A percentile compares a stretch with the other conserved stretches of the same genome.
Conservation (phyloP, 2,329 filamentous ascomycete genomes). For the Epichloe baconii region DNA sequence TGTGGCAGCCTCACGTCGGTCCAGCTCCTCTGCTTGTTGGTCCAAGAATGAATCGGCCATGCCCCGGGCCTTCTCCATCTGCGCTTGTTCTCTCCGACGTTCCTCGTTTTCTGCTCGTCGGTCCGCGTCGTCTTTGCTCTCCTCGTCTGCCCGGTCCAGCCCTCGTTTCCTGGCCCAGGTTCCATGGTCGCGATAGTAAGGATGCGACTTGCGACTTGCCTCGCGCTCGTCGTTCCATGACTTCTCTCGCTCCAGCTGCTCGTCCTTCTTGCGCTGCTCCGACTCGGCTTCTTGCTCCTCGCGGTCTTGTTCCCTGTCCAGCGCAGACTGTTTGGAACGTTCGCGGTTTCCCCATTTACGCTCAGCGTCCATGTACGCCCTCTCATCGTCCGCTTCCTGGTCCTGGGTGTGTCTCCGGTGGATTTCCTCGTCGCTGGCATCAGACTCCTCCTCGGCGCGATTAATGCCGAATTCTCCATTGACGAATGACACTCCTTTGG, state of each 20-base stretch:
- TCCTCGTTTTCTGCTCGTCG: conserved; percentile 68
- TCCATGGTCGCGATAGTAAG: conserved; percentile 79
- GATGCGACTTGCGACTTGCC: conserved; percentile 52
- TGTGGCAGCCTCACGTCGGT: conserved; percentile 27
- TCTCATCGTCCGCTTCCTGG: conserved; percentile 62
- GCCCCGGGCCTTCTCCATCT: conserved; percentile 65
- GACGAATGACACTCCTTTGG: conserved; percentile 56
- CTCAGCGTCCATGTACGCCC: conserved; percentile 72
- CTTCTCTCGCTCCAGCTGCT: conserved; percentile 48
- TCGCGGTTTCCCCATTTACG: conserved; percentile 86
- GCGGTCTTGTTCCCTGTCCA: conserved; percentile 72
- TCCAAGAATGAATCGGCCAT: conserved; percentile 88
- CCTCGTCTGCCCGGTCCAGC: conserved; percentile 59
- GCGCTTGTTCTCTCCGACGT: conserved; percentile 51
- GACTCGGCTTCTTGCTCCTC: conserved; percentile 63
- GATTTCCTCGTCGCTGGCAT: conserved; percentile 77
- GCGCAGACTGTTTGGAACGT: conserved; percentile 65
- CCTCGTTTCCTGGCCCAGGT: conserved; percentile 75
- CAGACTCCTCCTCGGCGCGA: conserved; percentile 72
- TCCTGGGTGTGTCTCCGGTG: conserved; percentile 59
- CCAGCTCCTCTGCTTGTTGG: conserved; percentile 67
- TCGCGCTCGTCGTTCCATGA: conserved; percentile 92
- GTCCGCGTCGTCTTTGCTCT: conserved; percentile 68
- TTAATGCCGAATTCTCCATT: conserved; percentile 57
- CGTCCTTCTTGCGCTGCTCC: conserved; percentile 51